Conservation (phyloP, 2,329 filamentous ascomycete species). For the Penicillium janthinellum region DNA sequence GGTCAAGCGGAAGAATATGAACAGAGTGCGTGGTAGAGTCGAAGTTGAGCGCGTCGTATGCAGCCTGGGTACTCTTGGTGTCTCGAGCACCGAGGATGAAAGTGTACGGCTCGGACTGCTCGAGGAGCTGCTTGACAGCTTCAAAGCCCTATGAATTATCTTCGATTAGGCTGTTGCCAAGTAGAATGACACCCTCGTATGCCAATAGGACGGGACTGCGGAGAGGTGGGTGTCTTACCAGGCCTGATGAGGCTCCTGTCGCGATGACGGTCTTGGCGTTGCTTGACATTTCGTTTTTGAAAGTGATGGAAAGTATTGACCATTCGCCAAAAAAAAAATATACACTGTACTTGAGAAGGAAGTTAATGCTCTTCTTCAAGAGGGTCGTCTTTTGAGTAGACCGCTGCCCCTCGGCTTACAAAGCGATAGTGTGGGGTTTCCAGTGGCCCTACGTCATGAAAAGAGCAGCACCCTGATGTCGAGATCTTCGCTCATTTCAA, state of each 20-base stretch:
- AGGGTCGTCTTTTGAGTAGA: not conserved
- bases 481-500: too few species aligned
- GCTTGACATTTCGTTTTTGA: slow-evolving; percentile 12
- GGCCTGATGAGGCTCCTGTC: slow-evolving; percentile 24
- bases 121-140: slow-evolving; percentile 27
- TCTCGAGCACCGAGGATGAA: slow-evolving; percentile 29
- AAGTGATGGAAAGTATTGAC: not conserved
- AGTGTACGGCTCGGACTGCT: slow-evolving; percentile 24
- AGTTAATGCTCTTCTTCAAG: not conserved
- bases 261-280: slow-evolving; percentile 23
- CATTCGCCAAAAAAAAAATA: not conserved
- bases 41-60: slow-evolving; percentile 22
- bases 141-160: slow-evolving; percentile 26
- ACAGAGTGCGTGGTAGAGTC: slow-evolving; percentile 24
- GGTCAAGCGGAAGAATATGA: slow-evolving; percentile 24
- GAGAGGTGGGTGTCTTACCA: slow-evolving; percentile 12
- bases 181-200: not conserved
- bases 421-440: slow-evolving; percentile 1
- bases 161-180: not conserved
- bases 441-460: not conserved
- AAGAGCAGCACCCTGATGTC: not conserved
- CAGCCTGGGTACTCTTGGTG: slow-evolving; percentile 18
- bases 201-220: not conserved
- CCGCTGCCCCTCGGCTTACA: slow-evolving; percentile 1
- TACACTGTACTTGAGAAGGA: not conserved